phyloP scores from a whole-genome alignment of 352 stramenopile species.

The Thraustochytrium sp. region DNA sequence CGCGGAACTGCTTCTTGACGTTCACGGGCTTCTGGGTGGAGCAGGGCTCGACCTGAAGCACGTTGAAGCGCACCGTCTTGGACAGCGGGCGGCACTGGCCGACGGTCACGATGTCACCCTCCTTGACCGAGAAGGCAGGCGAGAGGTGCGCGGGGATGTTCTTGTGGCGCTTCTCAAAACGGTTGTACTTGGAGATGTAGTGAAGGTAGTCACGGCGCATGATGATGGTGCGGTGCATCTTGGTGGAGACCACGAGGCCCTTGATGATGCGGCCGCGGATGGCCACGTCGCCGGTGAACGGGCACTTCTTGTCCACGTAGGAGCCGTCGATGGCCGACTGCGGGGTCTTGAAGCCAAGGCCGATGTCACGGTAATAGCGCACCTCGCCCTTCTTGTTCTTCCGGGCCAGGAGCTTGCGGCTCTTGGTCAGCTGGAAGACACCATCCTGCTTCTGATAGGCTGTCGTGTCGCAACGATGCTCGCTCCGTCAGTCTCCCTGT shows the following conservation, averaged over 20 bases:
- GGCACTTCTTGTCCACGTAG: conserved; percentile 99
- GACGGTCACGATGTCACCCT: conserved; percentile 98
- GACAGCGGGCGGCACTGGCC: conserved; percentile 97
- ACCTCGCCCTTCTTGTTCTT: conserved; percentile 78
- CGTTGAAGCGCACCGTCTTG: conserved; percentile 99
- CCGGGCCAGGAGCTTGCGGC: conserved; percentile 69
- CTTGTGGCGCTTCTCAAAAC: conserved; percentile 99
- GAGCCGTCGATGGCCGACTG: conserved; percentile 77
- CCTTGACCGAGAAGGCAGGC: conserved; percentile 94
- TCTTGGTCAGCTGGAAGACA: conserved; percentile 92
- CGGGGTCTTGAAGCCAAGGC: conserved; percentile 98
- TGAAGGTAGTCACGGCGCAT: conserved; percentile 99
- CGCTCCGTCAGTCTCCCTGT: not conserved
- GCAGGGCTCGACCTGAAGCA: conserved; percentile 90
- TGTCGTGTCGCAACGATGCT: no score
- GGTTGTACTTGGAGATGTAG: conserved; percentile 98
- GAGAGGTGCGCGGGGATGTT: conserved; percentile 97
- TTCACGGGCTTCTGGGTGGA: conserved; percentile 91
- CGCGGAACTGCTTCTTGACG: conserved; percentile 97
- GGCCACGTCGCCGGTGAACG: conserved; percentile 98
- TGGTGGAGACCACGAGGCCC: conserved; percentile 96
- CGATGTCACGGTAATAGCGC: conserved; percentile 92
- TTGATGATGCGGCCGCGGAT: conserved; percentile 97
- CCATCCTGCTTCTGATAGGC: conserved; percentile 99
- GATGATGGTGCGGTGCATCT: conserved; percentile 99